Evolutionary conservation across 768 basidiomycete genomes (phyloP), one percentile per base, ranked within the genome.

Genomic region (Russula brevipes): DNA sequence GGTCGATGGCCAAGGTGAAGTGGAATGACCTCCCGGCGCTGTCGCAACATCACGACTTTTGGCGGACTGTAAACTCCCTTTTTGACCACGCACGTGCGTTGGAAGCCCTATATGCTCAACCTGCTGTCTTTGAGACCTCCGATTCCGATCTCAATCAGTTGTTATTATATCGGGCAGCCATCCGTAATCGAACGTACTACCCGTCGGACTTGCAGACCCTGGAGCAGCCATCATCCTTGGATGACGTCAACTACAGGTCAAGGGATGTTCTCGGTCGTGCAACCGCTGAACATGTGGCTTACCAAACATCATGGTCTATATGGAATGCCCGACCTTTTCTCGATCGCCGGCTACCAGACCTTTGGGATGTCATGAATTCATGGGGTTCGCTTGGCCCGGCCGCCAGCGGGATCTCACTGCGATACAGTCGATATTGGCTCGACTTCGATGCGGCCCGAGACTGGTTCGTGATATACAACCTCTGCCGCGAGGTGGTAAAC

Each of bases 351-450:
- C 36, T 10, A 5, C 10, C 14, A 7, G 14, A n/a, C 0, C 44
- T 53, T 19, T 58, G 61, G 61, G 55, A n/a, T 24, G 6, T 39
- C 10, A 42, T 63, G 17, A 19, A 12, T 10, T 53, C 44, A 30
- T 19, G 51, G 56, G 56, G 51, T 31, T 53, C 36, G 0, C 19
- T 63, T 16, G 56, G 61, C 24, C 61, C 50, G 14, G 24, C 61
- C 0, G 17, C 2, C 7, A 11, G 54, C 14, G 12, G 2, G 3
- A n/a, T 58, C 2, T 41, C 61, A 1, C 9, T 53, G 30, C 24
- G 19, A 44, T 63, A 63, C 44, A 58, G 56, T 53, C 56, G 30
- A 35, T 46, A 58, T n/a, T 63, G 61, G 61, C 61, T 63, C 8
- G 30, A 63, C 7, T 63, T 53, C 5, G 36, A 63, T 41, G 61